Percentiles rank a stretch among this genome's conserved stretches.
These are phyloP conservation scores for Arthrocladium fulminans DNA, from an alignment of 2,329 filamentous ascomycete species.

Conservation along the genomic window DNA sequence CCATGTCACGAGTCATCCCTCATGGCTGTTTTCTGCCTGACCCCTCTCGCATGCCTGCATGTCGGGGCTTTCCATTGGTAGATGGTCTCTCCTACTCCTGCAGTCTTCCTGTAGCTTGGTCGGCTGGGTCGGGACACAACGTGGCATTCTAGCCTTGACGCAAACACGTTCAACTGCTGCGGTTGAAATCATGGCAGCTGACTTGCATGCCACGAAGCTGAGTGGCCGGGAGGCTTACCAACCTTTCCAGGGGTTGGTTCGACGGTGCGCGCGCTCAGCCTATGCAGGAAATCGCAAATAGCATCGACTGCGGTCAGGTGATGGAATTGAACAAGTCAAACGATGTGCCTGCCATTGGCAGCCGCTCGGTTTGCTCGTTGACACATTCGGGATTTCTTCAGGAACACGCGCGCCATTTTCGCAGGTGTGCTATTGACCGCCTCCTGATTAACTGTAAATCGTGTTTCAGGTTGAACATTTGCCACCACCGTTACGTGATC, in stretches of 20 bases:
- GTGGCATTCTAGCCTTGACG: background rate
- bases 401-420: background rate
- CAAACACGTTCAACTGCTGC: background rate
- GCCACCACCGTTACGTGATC: conserved; percentile 7
- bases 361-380: background rate
- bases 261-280: background rate
- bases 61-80: background rate
- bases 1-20: background rate
- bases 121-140: background rate
- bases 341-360: background rate
- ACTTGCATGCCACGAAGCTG: conserved; percentile 2
- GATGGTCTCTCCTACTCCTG: background rate
- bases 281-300: background rate
- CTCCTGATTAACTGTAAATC: conserved; percentile 6
- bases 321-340: background rate
- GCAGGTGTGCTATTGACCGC: background rate
- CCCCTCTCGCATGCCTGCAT: background rate
- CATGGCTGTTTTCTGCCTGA: background rate
- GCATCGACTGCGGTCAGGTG: background rate
- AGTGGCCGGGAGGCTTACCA: background rate
- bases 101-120: background rate
- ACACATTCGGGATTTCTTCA: too few species aligned
- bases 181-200: conserved; percentile 1
- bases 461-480: conserved; percentile 7
- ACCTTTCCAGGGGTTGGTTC: background rate